Evolutionary conservation across 2,329 filamentous ascomycete species (phyloP), one percentile per base, ranked within the genome.

Genomic region (Zasmidium cellare): DNA sequence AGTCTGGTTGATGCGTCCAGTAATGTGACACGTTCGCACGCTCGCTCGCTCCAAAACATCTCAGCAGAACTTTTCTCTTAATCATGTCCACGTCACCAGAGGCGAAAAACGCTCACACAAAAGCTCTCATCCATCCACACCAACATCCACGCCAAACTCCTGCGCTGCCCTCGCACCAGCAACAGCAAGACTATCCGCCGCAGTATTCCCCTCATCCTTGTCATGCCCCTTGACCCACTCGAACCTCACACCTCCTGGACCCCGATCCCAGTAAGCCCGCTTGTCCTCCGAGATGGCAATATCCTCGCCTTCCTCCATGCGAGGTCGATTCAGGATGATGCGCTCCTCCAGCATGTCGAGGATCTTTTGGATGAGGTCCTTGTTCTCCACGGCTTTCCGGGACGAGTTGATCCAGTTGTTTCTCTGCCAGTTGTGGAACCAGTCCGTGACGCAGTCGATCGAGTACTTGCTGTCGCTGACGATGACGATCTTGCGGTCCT

Each of bases 141-240:
- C 45, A n/a, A 60, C 52, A 25, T 59, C 58, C 20, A 47, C 50
- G 1, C 55, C 53, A 54, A 71, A 31, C 53, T 71, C 70, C 58
- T 64, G 69, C 31, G 72, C 74, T 46, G 69, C 71, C 63, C 76
- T 77, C 18, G 89, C 87, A 1, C 87, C 89, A 56, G 79, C 78
- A 31, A 91, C 87, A 1, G 92, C 92, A 60, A 97, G 77, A 59
- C 74, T 74, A 78, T 97, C 93, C 1, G 94, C 94, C 12, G 86
- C 89, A 46, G 85, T 80, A 69, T 97, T 97, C 1, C 93, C 92
- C 2, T 77, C 74, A 64, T 91, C 80, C 46, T 80, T 80, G 23
- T 82, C 82, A 72, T 99, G 94, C 0, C 92, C 94, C 75, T 96
- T 96, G 48, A 97, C 86, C 92, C 92, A 97, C 62, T 87, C 82